phyloP scores from a whole-genome alignment of 495 filamentous ascomycete genomes.

The Pseudotulostoma volvatum region DNA sequence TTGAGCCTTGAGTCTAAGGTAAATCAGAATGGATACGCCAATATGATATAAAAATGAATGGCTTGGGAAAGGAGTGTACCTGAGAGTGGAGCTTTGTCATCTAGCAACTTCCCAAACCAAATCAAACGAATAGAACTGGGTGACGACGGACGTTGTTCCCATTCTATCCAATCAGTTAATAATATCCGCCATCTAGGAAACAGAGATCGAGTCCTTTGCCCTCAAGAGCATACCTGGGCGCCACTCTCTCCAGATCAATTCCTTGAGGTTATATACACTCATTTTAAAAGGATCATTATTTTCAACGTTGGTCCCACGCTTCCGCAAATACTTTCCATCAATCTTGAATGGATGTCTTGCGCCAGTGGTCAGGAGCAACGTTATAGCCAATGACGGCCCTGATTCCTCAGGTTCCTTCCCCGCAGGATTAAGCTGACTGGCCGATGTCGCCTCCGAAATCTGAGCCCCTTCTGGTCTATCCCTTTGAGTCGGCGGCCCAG shows the following conservation, averaged over 20 bases:
- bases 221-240: slow-evolving; percentile 35
- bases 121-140: slow-evolving; percentile 79
- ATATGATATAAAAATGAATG: slow-evolving; percentile 7
- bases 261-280: slow-evolving; percentile 81
- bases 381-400: slow-evolving; percentile 41
- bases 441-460: slow-evolving; percentile 8
- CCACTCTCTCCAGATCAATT: slow-evolving; percentile 84
- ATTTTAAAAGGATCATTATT: slow-evolving; percentile 72
- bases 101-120: slow-evolving; percentile 71
- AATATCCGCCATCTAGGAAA: background rate
- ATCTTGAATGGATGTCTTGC: slow-evolving; percentile 76
- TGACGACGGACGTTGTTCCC: slow-evolving; percentile 68
- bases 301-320: slow-evolving; percentile 57
- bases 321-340: slow-evolving; percentile 68
- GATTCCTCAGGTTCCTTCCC: slow-evolving; percentile 28
- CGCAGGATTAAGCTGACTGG: slow-evolving; percentile 23
- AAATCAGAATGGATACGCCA: slow-evolving; percentile 2
- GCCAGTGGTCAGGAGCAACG: slow-evolving; percentile 62
- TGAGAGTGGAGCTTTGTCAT: slow-evolving; percentile 67
- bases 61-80: too few relatives aligned
- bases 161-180: slow-evolving; percentile 36
- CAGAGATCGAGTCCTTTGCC: background rate
- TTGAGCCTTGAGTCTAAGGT: slow-evolving; percentile 61
- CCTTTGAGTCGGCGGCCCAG: background rate
- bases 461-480: too few relatives aligned